Percentiles rank a stretch among this genome's conserved stretches.
These are phyloP conservation scores for Thelephora terrestris DNA, from an alignment of 1,284 basidiomycete genomes.

Conservation along the genomic window DNA sequence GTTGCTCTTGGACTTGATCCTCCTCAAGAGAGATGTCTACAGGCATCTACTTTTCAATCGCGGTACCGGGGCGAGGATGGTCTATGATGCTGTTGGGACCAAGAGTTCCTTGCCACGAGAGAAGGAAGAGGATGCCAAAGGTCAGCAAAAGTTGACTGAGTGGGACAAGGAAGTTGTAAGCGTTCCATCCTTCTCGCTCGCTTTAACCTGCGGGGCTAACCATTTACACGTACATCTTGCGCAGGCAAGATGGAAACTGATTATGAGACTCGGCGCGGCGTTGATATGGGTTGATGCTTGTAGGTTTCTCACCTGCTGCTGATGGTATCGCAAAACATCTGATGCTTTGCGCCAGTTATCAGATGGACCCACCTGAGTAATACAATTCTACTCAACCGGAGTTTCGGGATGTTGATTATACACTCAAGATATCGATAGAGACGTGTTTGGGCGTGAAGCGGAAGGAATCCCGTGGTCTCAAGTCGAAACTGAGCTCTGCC, in stretches of 20 bases:
- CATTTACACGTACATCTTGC: not conserved
- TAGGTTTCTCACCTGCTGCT: slow-evolving; percentile 26
- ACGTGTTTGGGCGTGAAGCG: not conserved
- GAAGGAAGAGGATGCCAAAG: slow-evolving; percentile 1
- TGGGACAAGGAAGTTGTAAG: slow-evolving; percentile 14
- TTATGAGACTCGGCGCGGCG: slow-evolving; percentile 44
- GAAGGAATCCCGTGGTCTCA: slow-evolving; percentile 5
- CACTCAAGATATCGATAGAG: not conserved
- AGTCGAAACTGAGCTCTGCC: slow-evolving; percentile 39
- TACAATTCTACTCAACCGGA: slow-evolving; percentile 9
- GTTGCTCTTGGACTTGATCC: slow-evolving; percentile 74
- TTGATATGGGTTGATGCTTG: slow-evolving; percentile 61
- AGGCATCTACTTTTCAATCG: slow-evolving; percentile 87
- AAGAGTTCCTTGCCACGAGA: slow-evolving; percentile 4
- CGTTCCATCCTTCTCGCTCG: not conserved
- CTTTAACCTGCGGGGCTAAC: not conserved
- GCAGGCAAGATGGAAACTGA: slow-evolving; percentile 49
- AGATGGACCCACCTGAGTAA: slow-evolving; percentile 63
- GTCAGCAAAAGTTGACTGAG: slow-evolving; percentile 2
- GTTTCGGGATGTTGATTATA: not conserved
- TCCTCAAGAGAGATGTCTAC: slow-evolving; percentile 82
- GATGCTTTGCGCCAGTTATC: slow-evolving; percentile 41
- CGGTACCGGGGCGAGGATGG: slow-evolving; percentile 49
- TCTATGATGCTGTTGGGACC: slow-evolving; percentile 13
- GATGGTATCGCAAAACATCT: not conserved